phyloP scores from a whole-genome alignment of 2,329 filamentous ascomycete species.

The Microdochium trichocladiopsis region DNA sequence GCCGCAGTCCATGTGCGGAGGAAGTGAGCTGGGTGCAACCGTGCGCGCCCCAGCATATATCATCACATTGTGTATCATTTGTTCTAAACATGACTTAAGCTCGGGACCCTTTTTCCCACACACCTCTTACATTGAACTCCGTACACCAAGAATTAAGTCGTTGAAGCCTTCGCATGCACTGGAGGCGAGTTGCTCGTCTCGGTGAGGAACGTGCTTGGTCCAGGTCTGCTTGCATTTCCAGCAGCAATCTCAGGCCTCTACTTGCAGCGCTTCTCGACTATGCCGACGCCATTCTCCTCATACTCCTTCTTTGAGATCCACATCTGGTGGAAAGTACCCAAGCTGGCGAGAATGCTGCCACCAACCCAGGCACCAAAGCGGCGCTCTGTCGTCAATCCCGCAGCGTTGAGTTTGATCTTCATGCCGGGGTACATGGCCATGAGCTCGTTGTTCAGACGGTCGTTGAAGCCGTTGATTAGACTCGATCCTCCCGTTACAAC shows the following conservation, averaged over 20 bases:
- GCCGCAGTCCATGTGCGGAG: no score
- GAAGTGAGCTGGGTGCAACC: no score
- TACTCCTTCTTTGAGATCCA: slow-evolving; percentile 98
- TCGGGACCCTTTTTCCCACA: background rate
- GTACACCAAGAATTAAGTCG: background rate
- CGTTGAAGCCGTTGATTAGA: slow-evolving; percentile 84
- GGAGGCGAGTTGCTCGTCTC: no score
- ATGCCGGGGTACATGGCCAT: slow-evolving; percentile 75
- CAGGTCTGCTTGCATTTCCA: background rate
- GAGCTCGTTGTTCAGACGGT: slow-evolving; percentile 81
- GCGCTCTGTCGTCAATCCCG: slow-evolving; percentile 78
- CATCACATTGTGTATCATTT: background rate
- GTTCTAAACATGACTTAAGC: background rate
- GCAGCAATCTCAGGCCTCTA: slow-evolving; percentile 27
- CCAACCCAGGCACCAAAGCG: slow-evolving; percentile 95
- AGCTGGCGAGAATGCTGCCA: slow-evolving; percentile 86
- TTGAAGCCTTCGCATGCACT: no score
- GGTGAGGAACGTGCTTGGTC: no score
- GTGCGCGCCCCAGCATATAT: no score
- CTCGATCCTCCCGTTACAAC: slow-evolving; percentile 87
- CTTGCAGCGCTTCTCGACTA: slow-evolving; percentile 96
- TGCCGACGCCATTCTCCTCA: slow-evolving; percentile 83
- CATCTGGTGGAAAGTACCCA: slow-evolving; percentile 99
- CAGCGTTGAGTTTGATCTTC: slow-evolving; percentile 81
- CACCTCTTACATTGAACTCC: background rate